Evolutionary conservation across 352 stramenopile genomes (phyloP).

Genomic region (Saprolegnia parasitica): DNA sequence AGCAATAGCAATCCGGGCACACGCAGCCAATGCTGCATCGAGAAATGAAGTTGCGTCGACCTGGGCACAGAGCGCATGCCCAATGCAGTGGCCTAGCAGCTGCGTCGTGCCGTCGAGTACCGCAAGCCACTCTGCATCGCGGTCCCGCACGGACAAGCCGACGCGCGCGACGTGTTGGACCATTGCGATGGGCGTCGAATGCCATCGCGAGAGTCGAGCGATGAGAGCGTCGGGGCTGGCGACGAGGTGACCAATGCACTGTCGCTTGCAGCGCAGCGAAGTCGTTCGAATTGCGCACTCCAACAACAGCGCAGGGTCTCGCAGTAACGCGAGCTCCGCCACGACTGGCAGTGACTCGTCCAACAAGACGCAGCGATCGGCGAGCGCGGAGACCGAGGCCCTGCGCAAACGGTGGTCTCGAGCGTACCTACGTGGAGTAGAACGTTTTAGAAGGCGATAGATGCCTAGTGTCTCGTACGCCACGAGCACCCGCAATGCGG

Average conservation of each 20-base stretch:
- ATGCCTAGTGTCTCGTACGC: not conserved
- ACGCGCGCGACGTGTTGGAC: not conserved
- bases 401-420: not conserved
- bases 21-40: not conserved
- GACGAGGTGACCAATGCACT: not conserved
- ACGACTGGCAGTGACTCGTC: not conserved
- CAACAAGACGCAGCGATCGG: not conserved
- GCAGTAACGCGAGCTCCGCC: not conserved
- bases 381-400: not conserved
- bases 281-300: not conserved
- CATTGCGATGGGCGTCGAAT: not conserved
- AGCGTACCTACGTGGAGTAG: not conserved
- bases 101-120: not conserved
- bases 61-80: not conserved
- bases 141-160: not conserved
- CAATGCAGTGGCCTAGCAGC: not conserved
- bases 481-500: not conserved
- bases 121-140: conserved; percentile 7
- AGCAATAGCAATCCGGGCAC: not conserved
- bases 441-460: not conserved
- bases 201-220: not conserved
- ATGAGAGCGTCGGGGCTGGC: not conserved
- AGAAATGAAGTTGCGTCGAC: not conserved
- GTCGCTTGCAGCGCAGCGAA: not conserved
- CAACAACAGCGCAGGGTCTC: not conserved